Evolutionary conservation across 2,329 filamentous ascomycete genomes (phyloP).

Genomic region (Fusarium secorum): DNA sequence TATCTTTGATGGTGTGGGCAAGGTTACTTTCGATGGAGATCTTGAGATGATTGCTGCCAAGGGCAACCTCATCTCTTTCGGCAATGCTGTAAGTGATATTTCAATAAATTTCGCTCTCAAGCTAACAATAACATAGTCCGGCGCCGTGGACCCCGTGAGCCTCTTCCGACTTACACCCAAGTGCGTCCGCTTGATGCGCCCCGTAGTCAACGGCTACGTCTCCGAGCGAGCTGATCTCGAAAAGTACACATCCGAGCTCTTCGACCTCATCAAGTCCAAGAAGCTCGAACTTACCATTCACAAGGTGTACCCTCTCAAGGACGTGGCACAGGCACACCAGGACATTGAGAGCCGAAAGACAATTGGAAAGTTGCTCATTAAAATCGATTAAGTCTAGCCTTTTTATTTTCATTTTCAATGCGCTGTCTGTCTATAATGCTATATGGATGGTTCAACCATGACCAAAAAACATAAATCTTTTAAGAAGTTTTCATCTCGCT

Average conservation of each 20-base stretch:
- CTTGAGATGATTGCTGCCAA: constrained; percentile 78
- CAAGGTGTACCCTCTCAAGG: constrained; percentile 77
- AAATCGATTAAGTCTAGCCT: constrained; percentile 56
- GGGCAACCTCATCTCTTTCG: constrained; percentile 80
- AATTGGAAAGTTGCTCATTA: constrained; percentile 82
- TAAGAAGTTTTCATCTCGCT: constrained; percentile 10
- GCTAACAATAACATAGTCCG: constrained; percentile 54
- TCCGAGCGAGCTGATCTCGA: constrained; percentile 74
- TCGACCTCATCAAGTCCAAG: constrained; percentile 72
- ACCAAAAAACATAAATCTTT: constrained; percentile 34
- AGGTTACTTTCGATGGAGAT: constrained; percentile 81
- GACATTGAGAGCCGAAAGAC: constrained; percentile 86
- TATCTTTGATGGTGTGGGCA: constrained; percentile 87
- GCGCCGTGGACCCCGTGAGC: constrained; percentile 75
- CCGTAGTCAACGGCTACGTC: constrained; percentile 76
- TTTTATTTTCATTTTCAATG: constrained; percentile 25
- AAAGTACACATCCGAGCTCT: constrained; percentile 74
- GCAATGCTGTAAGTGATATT: constrained; percentile 70
- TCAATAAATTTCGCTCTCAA: not conserved
- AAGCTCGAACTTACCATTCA: constrained; percentile 78
- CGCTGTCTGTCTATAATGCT: constrained; percentile 36
- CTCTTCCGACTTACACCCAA: constrained; percentile 70
- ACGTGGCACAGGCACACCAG: constrained; percentile 74
- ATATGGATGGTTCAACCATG: constrained; percentile 30
- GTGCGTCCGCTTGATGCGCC: constrained; percentile 79